Evolutionary conservation across 805 yeast genomes (phyloP), one percentile per base, ranked within the genome.

Genomic region (Candida sonorensis): DNA sequence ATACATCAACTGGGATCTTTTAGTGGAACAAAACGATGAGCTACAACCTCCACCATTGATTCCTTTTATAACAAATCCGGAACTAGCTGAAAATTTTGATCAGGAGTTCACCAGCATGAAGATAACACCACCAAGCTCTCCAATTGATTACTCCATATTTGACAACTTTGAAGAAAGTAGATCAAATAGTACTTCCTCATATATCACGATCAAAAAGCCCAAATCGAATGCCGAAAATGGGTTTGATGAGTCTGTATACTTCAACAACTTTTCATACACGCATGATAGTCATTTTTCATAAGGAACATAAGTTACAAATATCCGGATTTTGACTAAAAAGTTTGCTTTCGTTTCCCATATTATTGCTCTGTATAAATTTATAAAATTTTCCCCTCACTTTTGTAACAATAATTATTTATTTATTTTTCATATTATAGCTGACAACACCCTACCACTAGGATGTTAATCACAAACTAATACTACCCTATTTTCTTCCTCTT

Each of bases 61-160:
- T n/a, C 95, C 96, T 1, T 58, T 84, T 5, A 73, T 87, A 26
- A 81, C 94, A 0, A 77, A 85, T 48, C 90, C 94, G 16, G 77
- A 67, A 28, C 51, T 81, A 34, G 95, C 95, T 0, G 95, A 86
- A 51, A 86, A 86, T 48, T 86, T 86, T 51, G 85, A 84, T 41
- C 57, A 67, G 8, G 88, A 82, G 38, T 86, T 86, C 57, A 86
- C 95, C 0, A 69, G 68, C 7, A 69, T 83, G 79, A 67, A 68
- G 23, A 64, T 77, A 27, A 67, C 61, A 1, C 62, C 62, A 10
- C 62, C 62, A 21, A 46, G 58, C 22, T 53, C 59, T 0, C 62
- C 62, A 13, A 46, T 53, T 5, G 35, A 48, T 1, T 46, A 42
- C 23, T 43, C 46, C 2, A 37, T 53, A n/a, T 47, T 53, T 31